Evolutionary conservation across 2,329 filamentous ascomycete genomes (phyloP).

Genomic region (Colletotrichum sansevieriae): DNA sequence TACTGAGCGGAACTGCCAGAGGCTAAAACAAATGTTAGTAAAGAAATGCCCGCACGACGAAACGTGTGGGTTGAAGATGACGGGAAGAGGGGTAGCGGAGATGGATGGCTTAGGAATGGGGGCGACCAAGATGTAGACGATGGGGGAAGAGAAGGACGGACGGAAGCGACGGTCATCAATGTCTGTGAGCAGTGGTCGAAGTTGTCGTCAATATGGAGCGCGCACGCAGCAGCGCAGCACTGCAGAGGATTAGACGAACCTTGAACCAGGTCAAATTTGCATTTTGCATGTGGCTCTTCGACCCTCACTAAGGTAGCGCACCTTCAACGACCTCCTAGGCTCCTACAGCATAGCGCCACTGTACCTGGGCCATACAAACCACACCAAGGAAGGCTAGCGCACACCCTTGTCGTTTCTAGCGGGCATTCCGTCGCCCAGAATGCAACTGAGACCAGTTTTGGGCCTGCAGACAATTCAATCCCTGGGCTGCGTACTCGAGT

Average conservation of each 20-base stretch:
- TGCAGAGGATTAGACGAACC: constrained; percentile 38
- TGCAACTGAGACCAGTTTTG: neutral
- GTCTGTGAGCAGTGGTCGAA: constrained; percentile 21
- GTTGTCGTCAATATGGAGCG: constrained; percentile 40
- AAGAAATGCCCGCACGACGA: constrained; percentile 10
- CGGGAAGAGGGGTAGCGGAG: constrained; percentile 2
- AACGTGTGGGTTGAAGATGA: constrained; percentile 5
- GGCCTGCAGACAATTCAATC: too few species aligned
- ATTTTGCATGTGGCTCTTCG: constrained; percentile 42
- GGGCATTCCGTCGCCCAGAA: constrained; percentile 31
- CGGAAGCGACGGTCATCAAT: constrained; percentile 12
- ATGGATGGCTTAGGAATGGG: neutral
- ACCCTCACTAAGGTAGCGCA: constrained; percentile 34
- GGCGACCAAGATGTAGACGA: neutral
- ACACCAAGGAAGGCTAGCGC: constrained; percentile 10
- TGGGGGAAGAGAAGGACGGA: constrained; percentile 5
- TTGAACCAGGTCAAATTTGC: constrained; percentile 43
- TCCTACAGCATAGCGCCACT: neutral
- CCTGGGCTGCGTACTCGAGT: too few species aligned
- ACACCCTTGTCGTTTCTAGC: constrained; percentile 30
- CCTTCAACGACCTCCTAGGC: constrained; percentile 1
- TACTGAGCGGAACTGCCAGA: constrained; percentile 23
- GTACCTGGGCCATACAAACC: constrained; percentile 4
- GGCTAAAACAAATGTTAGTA: constrained; percentile 20
- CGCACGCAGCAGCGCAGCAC: constrained; percentile 16